Evolutionary conservation across 2,329 filamentous ascomycete genomes (phyloP).

Genomic region (Beauveria brongniartii): DNA sequence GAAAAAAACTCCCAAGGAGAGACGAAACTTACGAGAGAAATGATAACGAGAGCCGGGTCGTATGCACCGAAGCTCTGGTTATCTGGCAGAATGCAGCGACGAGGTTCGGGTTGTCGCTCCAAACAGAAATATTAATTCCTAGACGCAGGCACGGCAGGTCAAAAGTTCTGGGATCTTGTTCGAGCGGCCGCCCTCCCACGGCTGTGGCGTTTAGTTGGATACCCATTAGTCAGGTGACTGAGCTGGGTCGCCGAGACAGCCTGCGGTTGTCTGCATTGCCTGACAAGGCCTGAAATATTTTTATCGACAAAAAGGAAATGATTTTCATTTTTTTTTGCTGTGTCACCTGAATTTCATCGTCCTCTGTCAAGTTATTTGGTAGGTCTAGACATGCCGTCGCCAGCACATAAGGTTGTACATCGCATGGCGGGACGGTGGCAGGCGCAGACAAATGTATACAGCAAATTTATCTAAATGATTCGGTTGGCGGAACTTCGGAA

Average conservation of each 20-base stretch:
- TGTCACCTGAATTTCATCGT: background rate
- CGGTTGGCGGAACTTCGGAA: no score
- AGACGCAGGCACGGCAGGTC: background rate
- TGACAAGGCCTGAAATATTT: background rate
- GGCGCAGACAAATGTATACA: background rate
- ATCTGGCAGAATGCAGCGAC: background rate
- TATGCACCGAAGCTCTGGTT: background rate
- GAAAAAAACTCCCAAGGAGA: background rate
- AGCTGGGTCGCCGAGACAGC: background rate
- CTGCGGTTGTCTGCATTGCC: background rate
- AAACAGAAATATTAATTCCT: background rate
- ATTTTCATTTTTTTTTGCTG: background rate
- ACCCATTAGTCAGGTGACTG: slow-evolving; percentile 13
- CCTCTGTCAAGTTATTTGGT: background rate
- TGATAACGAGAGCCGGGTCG: slow-evolving; percentile 6
- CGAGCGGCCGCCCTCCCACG: slow-evolving; percentile 9
- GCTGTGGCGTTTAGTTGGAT: slow-evolving; percentile 11
- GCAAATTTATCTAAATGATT: no score
- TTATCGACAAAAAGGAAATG: background rate
- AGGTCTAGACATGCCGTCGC: background rate
- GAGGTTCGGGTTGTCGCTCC: background rate
- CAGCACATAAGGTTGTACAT: background rate
- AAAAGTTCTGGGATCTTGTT: slow-evolving; percentile 11
- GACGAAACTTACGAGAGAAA: slow-evolving; percentile 3
- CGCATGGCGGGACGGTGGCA: background rate